Conservation (phyloP, 805 yeast genomes). For the Kazachstania taianensis region DNA sequence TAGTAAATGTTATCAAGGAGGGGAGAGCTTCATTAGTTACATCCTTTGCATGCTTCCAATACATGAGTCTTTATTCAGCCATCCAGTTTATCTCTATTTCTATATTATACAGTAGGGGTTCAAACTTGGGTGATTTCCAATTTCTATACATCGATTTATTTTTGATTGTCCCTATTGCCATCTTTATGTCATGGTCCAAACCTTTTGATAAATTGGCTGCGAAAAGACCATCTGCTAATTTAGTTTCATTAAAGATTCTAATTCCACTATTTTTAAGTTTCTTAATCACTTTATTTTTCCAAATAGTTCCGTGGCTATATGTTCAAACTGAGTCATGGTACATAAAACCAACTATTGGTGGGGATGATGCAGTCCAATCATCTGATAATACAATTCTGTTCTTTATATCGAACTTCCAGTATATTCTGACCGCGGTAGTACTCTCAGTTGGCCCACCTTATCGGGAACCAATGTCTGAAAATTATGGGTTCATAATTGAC, state of each 20-base stretch:
- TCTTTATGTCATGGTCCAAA: conserved; percentile 95
- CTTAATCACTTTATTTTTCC: conserved; percentile 50
- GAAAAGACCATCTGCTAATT: conserved; percentile 88
- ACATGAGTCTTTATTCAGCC: conserved; percentile 94
- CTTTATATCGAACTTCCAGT: conserved; percentile 76
- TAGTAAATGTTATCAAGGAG: conserved; percentile 79
- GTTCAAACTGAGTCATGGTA: conserved; percentile 66
- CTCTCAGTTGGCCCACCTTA: conserved; percentile 91
- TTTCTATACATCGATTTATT: conserved; percentile 87
- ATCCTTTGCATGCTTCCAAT: conserved; percentile 92
- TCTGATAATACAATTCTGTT: conserved; percentile 87
- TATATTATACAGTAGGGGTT: conserved; percentile 75
- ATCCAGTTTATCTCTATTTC: conserved; percentile 88
- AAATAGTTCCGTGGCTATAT: conserved; percentile 53
- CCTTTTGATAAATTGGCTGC: conserved; percentile 50
- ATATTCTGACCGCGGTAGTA: conserved; percentile 73
- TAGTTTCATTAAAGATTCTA: conserved; percentile 80
- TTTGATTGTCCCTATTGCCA: conserved; percentile 86
- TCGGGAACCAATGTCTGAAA: conserved; percentile 61
- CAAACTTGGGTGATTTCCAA: conserved; percentile 94
- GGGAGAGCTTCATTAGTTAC: conserved; percentile 94
- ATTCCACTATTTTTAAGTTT: conserved; percentile 78
- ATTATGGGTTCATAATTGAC: conserved; percentile 61
- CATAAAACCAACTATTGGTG: conserved; percentile 67
- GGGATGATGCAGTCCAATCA: conserved; percentile 69